phyloP scores from a whole-genome alignment of 2,329 filamentous ascomycete genomes.

The Monilinia aucupariae region DNA sequence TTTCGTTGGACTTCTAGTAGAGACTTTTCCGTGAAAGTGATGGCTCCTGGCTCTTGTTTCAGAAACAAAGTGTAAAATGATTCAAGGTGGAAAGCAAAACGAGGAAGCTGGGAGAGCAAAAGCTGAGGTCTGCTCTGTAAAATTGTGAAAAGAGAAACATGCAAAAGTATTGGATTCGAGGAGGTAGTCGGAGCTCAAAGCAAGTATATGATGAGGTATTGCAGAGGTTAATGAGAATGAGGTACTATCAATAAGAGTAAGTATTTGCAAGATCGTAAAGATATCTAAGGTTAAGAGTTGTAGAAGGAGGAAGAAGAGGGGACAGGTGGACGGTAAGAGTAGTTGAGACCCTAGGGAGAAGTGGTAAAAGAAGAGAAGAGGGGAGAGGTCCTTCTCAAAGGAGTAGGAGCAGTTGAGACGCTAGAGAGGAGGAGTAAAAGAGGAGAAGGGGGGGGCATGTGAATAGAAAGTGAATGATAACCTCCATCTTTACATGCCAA shows the following conservation, averaged over 20 bases:
- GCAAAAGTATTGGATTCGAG: background rate
- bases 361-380: background rate
- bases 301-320: background rate
- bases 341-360: background rate
- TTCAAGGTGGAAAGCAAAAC: background rate
- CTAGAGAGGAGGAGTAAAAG: background rate
- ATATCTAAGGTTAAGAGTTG: background rate
- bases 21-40: background rate
- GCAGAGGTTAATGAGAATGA: background rate
- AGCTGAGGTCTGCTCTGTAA: background rate
- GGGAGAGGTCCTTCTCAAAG: background rate
- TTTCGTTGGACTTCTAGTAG: background rate
- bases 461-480: background rate
- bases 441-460: background rate
- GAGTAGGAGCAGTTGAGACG: background rate
- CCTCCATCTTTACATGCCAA: background rate
- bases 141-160: background rate
- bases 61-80: background rate
- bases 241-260: slow-evolving; percentile 1
- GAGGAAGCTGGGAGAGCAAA: background rate
- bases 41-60: background rate
- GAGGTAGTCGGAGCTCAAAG: background rate
- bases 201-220: background rate
- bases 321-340: background rate
- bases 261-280: background rate